phyloP scores from a whole-genome alignment of 176 grass and related monocot genomes.

The Eleusine indica region DNA sequence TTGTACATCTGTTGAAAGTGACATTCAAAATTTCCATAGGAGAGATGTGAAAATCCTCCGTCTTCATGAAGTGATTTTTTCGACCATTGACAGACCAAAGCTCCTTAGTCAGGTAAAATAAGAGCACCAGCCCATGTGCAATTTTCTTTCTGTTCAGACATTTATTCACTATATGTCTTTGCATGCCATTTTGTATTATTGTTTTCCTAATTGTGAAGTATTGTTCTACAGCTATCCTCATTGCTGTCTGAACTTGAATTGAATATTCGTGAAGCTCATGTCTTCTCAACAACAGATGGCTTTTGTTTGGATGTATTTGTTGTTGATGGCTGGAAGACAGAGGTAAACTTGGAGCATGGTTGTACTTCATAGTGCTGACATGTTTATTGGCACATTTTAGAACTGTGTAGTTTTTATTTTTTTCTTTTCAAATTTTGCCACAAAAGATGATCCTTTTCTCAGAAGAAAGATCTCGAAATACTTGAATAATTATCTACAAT shows the following conservation, averaged over 20 bases:
- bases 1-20: not conserved
- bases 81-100: constrained; percentile 87
- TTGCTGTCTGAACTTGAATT: constrained; percentile 77
- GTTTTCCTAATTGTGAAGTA: constrained; percentile 5
- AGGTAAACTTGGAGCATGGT: constrained; percentile 52
- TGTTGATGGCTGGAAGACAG: constrained; percentile 84
- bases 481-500: not conserved
- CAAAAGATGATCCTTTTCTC: not conserved
- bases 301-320: constrained; percentile 95
- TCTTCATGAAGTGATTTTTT: constrained; percentile 96
- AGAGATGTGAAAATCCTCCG: constrained; percentile 36
- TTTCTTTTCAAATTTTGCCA: not conserved
- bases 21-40: constrained; percentile 51
- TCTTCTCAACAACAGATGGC: constrained; percentile 95
- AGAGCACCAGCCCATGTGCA: constrained; percentile 1
- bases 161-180: constrained; percentile 6
- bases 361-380: constrained; percentile 6
- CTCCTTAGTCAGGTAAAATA: constrained; percentile 71
- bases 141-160: not conserved
- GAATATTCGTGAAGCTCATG: constrained; percentile 98
- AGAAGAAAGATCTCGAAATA: not conserved
- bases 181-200: constrained; percentile 23
- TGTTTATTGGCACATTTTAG: not conserved
- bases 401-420: not conserved
- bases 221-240: constrained; percentile 70